Base-by-base conservation (phyloP, 1,284 basidiomycete species). In the Trametes hirsuta region DNA sequence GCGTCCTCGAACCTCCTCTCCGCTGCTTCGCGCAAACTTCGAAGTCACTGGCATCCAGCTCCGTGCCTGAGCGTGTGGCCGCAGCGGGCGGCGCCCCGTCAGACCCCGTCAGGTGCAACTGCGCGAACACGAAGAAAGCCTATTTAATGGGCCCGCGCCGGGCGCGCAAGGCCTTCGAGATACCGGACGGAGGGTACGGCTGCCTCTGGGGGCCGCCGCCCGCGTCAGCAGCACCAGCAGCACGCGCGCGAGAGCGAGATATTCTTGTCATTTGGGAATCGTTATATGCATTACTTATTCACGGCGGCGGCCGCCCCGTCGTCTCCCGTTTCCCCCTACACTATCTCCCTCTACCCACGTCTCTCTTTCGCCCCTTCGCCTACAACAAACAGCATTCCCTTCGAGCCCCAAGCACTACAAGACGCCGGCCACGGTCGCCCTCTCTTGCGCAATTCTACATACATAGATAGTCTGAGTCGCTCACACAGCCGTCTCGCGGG, bases 181-280 rank as follows among this genome's bases (percentile, higher is more conserved):
- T 22, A 9, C 12, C 18, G 44, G 44, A 22, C 21, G 18, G 39
- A 30, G 30, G 30, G 5, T 30, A 5, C 30, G 30, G 5, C 30
- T 30, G 30, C 30, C 30, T 8, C 8, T 4, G 30, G 30, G 30
- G 30, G 30, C 30, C 30, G 30, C 30, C 30, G 8, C 30, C 30
- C 30, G 30, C 30, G 30, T 30, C 30, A 30, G 30, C 30, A 30
- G 30, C 30, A 30, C 30, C 5, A 30, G 30, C 30, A 30, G 30
- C 30, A 30, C 30, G 30, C 30, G 30, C 30, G 8, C 30, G 30
- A 21, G 44, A 34, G 60, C 55, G 65, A 58, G 58, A 62, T 65
- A 63, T 65, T 64, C 57, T 64, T 65, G 66, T 66, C 63, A 65
- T 67, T 67, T 65, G 63, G 58, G 8, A 61, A 61, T 69, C 66